Evolutionary conservation across 2,329 filamentous ascomycete genomes (phyloP).

Genomic region (Calonectria pteridis): DNA sequence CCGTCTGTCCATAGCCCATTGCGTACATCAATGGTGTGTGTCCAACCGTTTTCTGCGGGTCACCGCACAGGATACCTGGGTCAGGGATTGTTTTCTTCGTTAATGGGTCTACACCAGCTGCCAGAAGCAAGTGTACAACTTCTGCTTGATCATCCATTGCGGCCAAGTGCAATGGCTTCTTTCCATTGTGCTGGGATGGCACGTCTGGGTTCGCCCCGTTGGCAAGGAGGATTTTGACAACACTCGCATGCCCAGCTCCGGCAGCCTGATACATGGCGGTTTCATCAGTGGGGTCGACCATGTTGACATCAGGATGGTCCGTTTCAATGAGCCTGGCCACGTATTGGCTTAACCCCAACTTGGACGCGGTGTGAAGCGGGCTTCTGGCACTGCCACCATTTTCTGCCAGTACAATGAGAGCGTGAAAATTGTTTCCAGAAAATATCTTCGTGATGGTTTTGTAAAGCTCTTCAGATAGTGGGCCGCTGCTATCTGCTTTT

Average conservation of each 20-base stretch:
- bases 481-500: background rate
- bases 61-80: conserved; percentile 26
- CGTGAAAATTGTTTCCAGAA: background rate
- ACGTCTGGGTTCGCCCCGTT: conserved; percentile 43
- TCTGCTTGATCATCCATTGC: background rate
- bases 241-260: conserved; percentile 30
- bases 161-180: background rate
- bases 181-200: conserved; percentile 37
- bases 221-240: conserved; percentile 36
- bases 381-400: background rate
- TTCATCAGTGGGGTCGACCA: background rate
- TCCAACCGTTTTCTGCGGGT: conserved; percentile 29
- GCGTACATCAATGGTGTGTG: conserved; percentile 49
- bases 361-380: background rate
- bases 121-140: background rate
- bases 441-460: background rate
- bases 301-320: background rate
- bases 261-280: conserved; percentile 41
- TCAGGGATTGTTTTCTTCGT: background rate
- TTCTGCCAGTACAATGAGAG: background rate
- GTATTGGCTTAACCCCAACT: background rate
- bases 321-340: background rate
- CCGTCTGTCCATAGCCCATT: conserved; percentile 42
- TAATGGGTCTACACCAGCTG: background rate
- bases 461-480: background rate